A percentile compares a stretch with the other conserved stretches of the same genome.
Conservation (phyloP, 306 rosid species). For the Quillaja saponaria region DNA sequence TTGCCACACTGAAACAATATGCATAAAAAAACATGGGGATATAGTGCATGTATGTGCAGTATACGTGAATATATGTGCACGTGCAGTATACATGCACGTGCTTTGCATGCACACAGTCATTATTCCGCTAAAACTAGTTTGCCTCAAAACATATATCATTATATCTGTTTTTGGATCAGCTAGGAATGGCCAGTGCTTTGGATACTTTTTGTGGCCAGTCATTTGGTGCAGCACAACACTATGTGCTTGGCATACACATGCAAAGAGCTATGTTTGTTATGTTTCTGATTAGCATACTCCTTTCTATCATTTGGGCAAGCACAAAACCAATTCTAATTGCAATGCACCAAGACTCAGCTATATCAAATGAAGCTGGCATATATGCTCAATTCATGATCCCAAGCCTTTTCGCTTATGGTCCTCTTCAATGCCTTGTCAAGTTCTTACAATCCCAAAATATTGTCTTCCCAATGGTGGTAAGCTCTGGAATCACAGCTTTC, state of each 20-base stretch:
- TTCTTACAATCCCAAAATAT: conserved; percentile 50
- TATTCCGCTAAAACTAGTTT: no score
- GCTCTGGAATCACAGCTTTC: conserved; percentile 32
- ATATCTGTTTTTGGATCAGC: no score
- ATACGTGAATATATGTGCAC: no score
- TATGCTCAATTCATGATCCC: conserved; percentile 44
- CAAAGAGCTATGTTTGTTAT: conserved; percentile 30
- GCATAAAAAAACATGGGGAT: no score
- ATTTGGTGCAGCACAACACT: conserved; percentile 32
- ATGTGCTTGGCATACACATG: conserved; percentile 36
- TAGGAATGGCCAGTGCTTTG: conserved; percentile 37
- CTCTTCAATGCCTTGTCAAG: conserved; percentile 45
- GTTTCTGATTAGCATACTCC: background rate
- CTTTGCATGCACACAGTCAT: no score
- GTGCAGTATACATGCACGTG: no score
- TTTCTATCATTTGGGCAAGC: conserved; percentile 25
- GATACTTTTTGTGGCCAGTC: conserved; percentile 41
- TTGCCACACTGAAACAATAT: no score
- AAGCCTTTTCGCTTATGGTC: conserved; percentile 38
- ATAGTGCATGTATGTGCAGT: no score
- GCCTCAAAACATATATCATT: no score
- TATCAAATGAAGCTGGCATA: conserved; percentile 47
- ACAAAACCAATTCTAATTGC: conserved; percentile 34
- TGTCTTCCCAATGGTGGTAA: conserved; percentile 47
- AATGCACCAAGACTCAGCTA: conserved; percentile 40